phyloP scores from a whole-genome alignment of 2,329 filamentous ascomycete genomes.

The Alternaria triticimaculans region DNA sequence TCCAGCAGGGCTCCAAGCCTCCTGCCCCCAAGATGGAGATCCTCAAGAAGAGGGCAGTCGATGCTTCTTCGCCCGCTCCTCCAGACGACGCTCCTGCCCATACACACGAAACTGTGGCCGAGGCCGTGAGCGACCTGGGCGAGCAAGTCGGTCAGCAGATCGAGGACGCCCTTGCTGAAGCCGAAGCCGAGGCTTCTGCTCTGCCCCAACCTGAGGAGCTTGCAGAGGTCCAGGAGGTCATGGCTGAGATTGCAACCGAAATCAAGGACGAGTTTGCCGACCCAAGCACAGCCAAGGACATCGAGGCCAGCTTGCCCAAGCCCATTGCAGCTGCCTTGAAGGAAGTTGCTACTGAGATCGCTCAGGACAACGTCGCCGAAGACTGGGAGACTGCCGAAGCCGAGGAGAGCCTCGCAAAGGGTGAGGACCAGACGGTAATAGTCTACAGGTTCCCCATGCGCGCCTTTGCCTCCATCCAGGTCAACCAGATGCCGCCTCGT shows the following conservation, averaged over 20 bases:
- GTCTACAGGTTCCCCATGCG: conserved; percentile 97
- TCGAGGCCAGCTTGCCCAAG: conserved; percentile 62
- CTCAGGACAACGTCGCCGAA: conserved; percentile 69
- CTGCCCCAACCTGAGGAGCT: conserved; percentile 54
- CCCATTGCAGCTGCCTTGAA: conserved; percentile 64
- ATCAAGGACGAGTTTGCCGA: conserved; percentile 59
- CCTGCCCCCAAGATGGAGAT: conserved; percentile 52
- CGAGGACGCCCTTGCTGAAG: conserved; percentile 67
- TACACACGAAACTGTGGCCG: conserved; percentile 69
- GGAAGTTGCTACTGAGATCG: conserved; percentile 63
- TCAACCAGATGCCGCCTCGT: conserved; percentile 64
- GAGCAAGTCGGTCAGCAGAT: conserved; percentile 65
- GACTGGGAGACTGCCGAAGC: conserved; percentile 90
- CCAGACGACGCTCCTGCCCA: conserved; percentile 31
- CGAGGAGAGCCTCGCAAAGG: conserved; percentile 71
- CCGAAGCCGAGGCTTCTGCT: conserved; percentile 41
- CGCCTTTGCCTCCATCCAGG: conserved; percentile 89
- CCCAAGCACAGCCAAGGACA: conserved; percentile 58
- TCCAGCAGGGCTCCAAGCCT: conserved; percentile 27
- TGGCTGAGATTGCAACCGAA: conserved; percentile 57
- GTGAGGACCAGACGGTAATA: conserved; percentile 71
- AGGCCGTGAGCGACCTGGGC: conserved; percentile 72
- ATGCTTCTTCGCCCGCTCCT: conserved; percentile 40
- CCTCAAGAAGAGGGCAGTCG: conserved; percentile 53
- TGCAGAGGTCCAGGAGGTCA: conserved; percentile 61